Evolutionary conservation across 129 eudicot genomes (phyloP).

Genomic region (Chrysanthemum lavandulifolium): DNA sequence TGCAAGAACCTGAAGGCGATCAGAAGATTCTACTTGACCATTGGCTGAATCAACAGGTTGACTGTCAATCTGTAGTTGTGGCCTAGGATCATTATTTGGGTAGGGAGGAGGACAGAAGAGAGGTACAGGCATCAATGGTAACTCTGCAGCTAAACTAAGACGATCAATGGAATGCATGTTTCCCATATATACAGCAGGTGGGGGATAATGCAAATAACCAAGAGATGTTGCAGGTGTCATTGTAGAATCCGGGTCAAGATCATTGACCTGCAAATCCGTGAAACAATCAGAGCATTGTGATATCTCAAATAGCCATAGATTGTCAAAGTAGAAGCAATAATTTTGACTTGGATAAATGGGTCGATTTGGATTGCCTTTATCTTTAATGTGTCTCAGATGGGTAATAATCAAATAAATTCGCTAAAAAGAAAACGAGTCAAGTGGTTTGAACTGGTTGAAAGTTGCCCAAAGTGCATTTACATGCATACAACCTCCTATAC

Average conservation of each 20-base stretch:
- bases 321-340: not conserved
- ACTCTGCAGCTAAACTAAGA: constrained; percentile 51
- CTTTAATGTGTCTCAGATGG: not conserved
- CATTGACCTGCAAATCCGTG: constrained; percentile 71
- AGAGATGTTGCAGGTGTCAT: constrained; percentile 76
- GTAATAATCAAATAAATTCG: not conserved
- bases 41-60: constrained; percentile 34
- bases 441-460: not conserved
- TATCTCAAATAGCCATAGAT: constrained; percentile 5
- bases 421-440: not conserved
- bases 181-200: constrained; percentile 87
- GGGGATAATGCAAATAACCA: constrained; percentile 80
- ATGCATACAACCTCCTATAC: not conserved
- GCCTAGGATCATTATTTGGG: constrained; percentile 33
- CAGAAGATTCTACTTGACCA: constrained; percentile 41
- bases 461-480: not conserved
- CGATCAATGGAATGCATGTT: constrained; percentile 63
- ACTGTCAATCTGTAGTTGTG: constrained; percentile 52
- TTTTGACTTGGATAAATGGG: not conserved
- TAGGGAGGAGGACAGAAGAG: constrained; percentile 44
- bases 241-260: constrained; percentile 81
- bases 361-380: not conserved
- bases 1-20: constrained; percentile 82
- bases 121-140: constrained; percentile 74
- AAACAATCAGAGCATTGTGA: constrained; percentile 7